Base-by-base conservation (phyloP, 2,329 filamentous ascomycete genomes). In the Neonectria ditissima region DNA sequence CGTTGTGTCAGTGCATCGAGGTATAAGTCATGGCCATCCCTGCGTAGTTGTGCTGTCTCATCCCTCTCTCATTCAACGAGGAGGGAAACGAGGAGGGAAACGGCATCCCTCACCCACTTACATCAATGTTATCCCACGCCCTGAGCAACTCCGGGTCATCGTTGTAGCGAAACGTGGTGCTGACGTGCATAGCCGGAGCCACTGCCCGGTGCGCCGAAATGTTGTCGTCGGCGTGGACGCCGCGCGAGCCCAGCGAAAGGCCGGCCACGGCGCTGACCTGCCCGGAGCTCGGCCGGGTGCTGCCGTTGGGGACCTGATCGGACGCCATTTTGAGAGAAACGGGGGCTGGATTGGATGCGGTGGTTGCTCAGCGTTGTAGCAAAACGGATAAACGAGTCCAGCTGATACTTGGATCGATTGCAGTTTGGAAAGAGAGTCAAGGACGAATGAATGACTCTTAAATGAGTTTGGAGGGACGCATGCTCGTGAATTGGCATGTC, bases 91-190 rank as follows among this genome's bases (percentile, higher is more conserved):
- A 16, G 37, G 22, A 51, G 18, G 18, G 0, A 37, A 1, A n/a
- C 10, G 43, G 47, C 5, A 13, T 8, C n/a, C 8, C 28, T 32
- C 59, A 41, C 18, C 32, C 18, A 76, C 85, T 79, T 79, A 91
- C 89, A 74, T 87, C 86, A 28, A 79, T 70, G 63, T 91, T 87
- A 16, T 76, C 75, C 81, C 81, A 83, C 24, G 76, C 63, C 76
- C 65, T 80, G 48, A 97, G 86, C 28, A 88, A 77, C 6, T 89
- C 85, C 2, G 93, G 92, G 75, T 97, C 86, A 56, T 83, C 80
- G 28, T 85, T 83, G 78, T 97, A 98, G 70, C 93, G 89, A 80
- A 93, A 98, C 16, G 93, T 98, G 13, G 95, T 97, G 65, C 93
- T 94, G 67, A 97, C 89, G 77, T 98, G 95, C 75, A 98, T 84